phyloP scores from a whole-genome alignment of 1,284 basidiomycete species.

The Ganoderma lingzhi region DNA sequence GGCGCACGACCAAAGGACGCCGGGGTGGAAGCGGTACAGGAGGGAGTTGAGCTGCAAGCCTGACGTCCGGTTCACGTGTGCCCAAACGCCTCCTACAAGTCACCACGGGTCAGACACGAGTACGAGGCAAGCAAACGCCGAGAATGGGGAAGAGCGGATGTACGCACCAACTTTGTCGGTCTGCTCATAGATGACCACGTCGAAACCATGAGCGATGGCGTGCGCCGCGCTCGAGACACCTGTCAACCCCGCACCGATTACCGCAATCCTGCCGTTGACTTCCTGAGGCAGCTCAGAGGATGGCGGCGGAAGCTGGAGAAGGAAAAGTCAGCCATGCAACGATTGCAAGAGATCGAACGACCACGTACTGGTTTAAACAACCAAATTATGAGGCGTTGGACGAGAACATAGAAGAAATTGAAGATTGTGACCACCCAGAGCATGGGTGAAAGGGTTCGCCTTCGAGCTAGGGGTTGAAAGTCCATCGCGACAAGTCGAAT shows the following conservation, averaged over 20 bases:
- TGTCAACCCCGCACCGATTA: slow-evolving; percentile 61
- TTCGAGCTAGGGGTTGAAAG: not conserved
- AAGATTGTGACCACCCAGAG: slow-evolving; percentile 17
- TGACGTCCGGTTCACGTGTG: slow-evolving; percentile 65
- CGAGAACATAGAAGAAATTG: slow-evolving; percentile 43
- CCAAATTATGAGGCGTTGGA: slow-evolving; percentile 48
- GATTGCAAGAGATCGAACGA: not conserved
- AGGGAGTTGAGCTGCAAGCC: slow-evolving; percentile 69
- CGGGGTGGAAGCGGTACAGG: slow-evolving; percentile 63
- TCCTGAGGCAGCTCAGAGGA: slow-evolving; percentile 37
- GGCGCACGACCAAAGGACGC: slow-evolving; percentile 49
- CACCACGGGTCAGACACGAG: not conserved
- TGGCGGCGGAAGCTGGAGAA: slow-evolving; percentile 39
- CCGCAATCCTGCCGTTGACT: slow-evolving; percentile 54
- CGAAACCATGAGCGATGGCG: slow-evolving; percentile 61
- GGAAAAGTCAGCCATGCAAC: not conserved
- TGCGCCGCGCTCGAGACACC: slow-evolving; percentile 61
- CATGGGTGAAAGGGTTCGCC: not conserved
- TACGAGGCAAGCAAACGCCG: slow-evolving; percentile 28
- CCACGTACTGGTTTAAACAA: slow-evolving; percentile 52
- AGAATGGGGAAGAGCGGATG: not conserved
- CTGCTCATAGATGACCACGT: slow-evolving; percentile 51
- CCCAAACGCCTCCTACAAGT: slow-evolving; percentile 63
- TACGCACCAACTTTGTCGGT: slow-evolving; percentile 34
- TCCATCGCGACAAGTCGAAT: not conserved